Base-by-base conservation (phyloP, 768 basidiomycete species). In the Pholiota molesta region DNA sequence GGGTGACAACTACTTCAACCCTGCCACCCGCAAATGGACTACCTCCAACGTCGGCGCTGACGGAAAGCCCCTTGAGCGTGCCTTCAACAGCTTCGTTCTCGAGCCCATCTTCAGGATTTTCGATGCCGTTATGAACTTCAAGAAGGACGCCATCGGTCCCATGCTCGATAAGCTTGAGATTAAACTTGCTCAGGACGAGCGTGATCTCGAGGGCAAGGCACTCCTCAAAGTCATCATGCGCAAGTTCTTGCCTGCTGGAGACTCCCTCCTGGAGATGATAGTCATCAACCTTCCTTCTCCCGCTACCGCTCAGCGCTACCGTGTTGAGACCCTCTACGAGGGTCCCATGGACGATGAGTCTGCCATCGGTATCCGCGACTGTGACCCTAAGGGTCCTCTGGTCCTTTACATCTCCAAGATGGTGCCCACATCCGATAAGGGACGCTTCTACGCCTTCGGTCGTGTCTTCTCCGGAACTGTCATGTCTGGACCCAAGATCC, bases 291-390 rank as follows among this genome's bases (percentile, higher is more conserved):
- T 99, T 66, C 97, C 97, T 49, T 99, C 97, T 23, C 97, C 96
- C 60, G 89, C 88, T 60, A 99, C 97, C 65, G 97, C 97, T 64
- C 97, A 99, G 79, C 87, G 91, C 58, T 99, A 99, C 81, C 96
- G 97, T 86, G 96, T 97, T 60, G 95, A 99, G 85, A 99, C 97
- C 68, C 90, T 99, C 65, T 99, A 99, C 78, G 97, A 99, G 75
- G 97, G 97, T 75, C 97, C 97, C 71, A 95, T 98, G 95, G 97
- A 99, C 79, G 97, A 99, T 74, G 97, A 99, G 79, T 97, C 94
- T 62, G 97, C 97, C 68, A 94, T 99, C 68, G 94, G 88, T 81
- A 96, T 99, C 83, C 90, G 97, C 57, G 96, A 99, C 76, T 99
- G 97, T 75, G 94, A 99, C 80, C 91, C 97, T 75, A 90, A 89